Evolutionary conservation across 345 rosid genomes (phyloP).

Genomic region (Leavenworthia alabamica): DNA sequence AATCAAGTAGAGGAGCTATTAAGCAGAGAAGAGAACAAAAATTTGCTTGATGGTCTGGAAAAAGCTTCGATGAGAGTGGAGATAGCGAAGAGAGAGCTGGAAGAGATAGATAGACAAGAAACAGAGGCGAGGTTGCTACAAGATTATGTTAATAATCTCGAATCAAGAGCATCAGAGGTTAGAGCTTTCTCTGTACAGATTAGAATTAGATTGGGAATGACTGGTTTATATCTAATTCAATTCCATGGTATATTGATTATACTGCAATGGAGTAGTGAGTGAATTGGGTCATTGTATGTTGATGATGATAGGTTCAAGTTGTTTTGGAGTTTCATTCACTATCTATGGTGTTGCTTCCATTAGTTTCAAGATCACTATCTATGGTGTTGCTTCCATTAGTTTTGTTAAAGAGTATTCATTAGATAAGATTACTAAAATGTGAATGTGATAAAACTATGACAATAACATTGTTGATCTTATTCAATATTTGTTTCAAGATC

Average conservation of each 20-base stretch:
- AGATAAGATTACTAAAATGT: not conserved
- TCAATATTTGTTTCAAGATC: constrained; percentile 41
- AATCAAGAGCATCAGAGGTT: constrained; percentile 69
- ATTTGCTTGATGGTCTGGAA: constrained; percentile 65
- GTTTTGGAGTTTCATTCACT: not conserved
- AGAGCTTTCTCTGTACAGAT: not conserved
- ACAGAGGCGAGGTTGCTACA: constrained; percentile 47
- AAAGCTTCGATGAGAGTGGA: constrained; percentile 73
- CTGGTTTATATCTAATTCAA: not conserved
- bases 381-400: not conserved
- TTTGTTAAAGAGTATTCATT: not conserved
- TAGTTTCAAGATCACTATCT: not conserved
- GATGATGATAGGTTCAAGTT: constrained; percentile 2
- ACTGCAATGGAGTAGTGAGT: not conserved
- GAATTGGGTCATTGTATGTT: not conserved
- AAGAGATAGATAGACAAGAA: constrained; percentile 69
- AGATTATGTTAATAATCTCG: constrained; percentile 50
- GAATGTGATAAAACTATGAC: not conserved
- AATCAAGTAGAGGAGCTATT: constrained; percentile 61
- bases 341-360: constrained; percentile 1
- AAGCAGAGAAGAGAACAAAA: constrained; percentile 65
- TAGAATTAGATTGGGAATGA: not conserved
- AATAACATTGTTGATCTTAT: not conserved
- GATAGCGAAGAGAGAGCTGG: constrained; percentile 57
- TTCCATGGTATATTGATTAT: not conserved